Base-by-base conservation (phyloP, 2,329 filamentous ascomycete species). In the Cladophialophora immunda region DNA sequence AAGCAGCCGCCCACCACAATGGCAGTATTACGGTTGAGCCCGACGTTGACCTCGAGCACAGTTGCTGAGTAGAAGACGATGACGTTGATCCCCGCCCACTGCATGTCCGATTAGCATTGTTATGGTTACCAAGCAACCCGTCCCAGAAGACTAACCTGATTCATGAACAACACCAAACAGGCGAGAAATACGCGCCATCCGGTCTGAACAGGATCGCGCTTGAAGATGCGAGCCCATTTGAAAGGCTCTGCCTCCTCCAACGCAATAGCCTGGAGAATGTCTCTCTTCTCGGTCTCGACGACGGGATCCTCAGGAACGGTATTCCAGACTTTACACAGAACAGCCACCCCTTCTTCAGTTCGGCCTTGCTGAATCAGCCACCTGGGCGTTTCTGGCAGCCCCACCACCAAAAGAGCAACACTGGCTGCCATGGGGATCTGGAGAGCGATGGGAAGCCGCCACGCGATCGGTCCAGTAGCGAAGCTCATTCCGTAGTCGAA, bases 21-120 rank as follows among this genome's bases (percentile, higher is more conserved):
- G 7, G 81, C 78, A 2, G 83, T 75, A 59, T 83, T 82, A 3
- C 76, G 76, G 3, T 74, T 73, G 1, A 85, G 76, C 2, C 81
- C 81, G 41, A 85, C 82, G 62, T 85, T 85, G 7, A 77, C 61
- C 61, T 82, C 73, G 7, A 85, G 76, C 0, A 83, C 82, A 17
- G 76, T 67, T 7, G 59, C 52, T 25, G 66, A 50, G 38, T 66
- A 70, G 64, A 81, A 82, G 0, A 82, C 80, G 0, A 66, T 54
- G 41, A 66, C 45, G 41, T 66, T 66, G 47, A 66, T 66, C 11
- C 64, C 64, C 38, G 58, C 27, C 58, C 58, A 61, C 58, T 61
- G 58, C 27, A 19, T 53, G 19, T 54, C 9, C n/a, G 17, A 47
- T 59, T 55, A 59, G 57, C 36, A 47, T 30, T 29, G 9, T 59